phyloP scores from a whole-genome alignment of 306 rosid species.

The Trichosanthes cucumerina region DNA sequence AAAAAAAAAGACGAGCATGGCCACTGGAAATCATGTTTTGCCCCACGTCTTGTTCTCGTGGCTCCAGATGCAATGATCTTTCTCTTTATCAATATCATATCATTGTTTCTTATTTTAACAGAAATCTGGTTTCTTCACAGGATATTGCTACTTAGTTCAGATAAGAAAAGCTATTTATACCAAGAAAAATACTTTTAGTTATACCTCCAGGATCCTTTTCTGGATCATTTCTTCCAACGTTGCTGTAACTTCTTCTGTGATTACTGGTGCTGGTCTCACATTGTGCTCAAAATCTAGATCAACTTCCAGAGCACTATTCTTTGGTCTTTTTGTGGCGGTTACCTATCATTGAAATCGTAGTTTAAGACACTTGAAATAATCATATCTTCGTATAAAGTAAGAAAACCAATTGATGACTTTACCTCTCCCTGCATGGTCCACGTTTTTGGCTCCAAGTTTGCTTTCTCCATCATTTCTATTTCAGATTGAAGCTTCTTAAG shows the following conservation, averaged over 20 bases:
- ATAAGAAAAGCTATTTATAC: background rate
- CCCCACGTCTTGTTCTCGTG: background rate
- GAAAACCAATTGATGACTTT: constrained; percentile 3
- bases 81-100: background rate
- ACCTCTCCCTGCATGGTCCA: constrained; percentile 99
- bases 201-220: constrained; percentile 74
- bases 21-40: background rate
- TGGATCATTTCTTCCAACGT: constrained; percentile 69
- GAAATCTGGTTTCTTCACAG: background rate
- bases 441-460: constrained; percentile 61
- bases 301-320: constrained; percentile 77
- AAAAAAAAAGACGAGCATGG: background rate
- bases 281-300: constrained; percentile 89
- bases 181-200: background rate
- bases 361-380: background rate
- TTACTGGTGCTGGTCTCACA: constrained; percentile 75
- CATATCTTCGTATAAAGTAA: background rate
- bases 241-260: constrained; percentile 79
- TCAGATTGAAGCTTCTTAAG: constrained; percentile 37
- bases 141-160: background rate
- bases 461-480: constrained; percentile 68
- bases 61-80: background rate
- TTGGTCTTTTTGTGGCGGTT: constrained; percentile 76
- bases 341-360: constrained; percentile 37
- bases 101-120: background rate